Percentiles rank a stretch among this genome's conserved stretches.
phyloP scores from a whole-genome alignment of 2,329 filamentous ascomycete species.

The Paecilomyces sp. region DNA sequence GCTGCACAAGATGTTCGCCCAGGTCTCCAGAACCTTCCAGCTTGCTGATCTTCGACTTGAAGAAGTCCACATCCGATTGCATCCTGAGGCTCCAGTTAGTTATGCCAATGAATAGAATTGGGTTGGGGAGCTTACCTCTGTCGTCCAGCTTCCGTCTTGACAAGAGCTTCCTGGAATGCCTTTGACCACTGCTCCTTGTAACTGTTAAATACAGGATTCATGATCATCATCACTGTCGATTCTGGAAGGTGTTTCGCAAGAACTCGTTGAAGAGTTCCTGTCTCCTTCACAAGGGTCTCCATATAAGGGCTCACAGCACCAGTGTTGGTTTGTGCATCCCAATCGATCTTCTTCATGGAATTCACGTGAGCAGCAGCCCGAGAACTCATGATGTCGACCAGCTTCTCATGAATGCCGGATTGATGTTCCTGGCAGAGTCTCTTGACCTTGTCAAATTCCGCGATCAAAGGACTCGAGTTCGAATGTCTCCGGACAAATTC shows the following conservation, averaged over 20 bases:
- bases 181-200: conserved; percentile 74
- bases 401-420: conserved; percentile 81
- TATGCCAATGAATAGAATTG: conserved; percentile 15
- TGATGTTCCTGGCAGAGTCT: conserved; percentile 83
- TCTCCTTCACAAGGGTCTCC: conserved; percentile 82
- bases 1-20: conserved; percentile 58
- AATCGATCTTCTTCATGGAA: conserved; percentile 66
- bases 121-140: conserved; percentile 53
- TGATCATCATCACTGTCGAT: conserved; percentile 70
- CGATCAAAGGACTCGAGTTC: conserved; percentile 53
- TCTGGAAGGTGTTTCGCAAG: conserved; percentile 76
- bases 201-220: conserved; percentile 73
- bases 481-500: conserved; percentile 81
- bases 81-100: conserved; percentile 49
- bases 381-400: conserved; percentile 85
- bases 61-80: conserved; percentile 66
- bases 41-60: conserved; percentile 64
- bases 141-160: conserved; percentile 61
- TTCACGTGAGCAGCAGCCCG: conserved; percentile 68
- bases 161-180: conserved; percentile 58
- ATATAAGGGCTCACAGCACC: conserved; percentile 62
- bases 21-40: conserved; percentile 72
- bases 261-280: conserved; percentile 74
- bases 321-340: conserved; percentile 51
- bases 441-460: conserved; percentile 82